phyloP scores from a whole-genome alignment of 371 early-diverging fungal species.

The Globomyces sp. region DNA sequence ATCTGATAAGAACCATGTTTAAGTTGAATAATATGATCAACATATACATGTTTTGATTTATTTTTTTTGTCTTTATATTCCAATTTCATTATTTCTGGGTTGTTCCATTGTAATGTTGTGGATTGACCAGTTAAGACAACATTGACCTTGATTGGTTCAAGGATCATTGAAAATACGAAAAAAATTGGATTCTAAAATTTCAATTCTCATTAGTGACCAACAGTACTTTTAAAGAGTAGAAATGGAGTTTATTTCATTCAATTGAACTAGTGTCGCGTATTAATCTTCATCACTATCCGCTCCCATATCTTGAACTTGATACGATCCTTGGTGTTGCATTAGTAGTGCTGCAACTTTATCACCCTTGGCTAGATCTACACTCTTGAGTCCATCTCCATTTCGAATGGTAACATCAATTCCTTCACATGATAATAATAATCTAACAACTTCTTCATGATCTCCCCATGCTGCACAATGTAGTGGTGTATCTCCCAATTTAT shows the following conservation, averaged over 20 bases:
- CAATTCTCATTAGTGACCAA: too few relatives aligned
- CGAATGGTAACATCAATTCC: slow-evolving; percentile 31
- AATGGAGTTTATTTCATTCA: neutral
- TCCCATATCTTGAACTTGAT: slow-evolving; percentile 19
- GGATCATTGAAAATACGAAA: too few relatives aligned
- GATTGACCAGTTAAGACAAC: too few relatives aligned
- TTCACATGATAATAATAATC: slow-evolving; percentile 29
- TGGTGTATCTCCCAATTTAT: slow-evolving; percentile 55
- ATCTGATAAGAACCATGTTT: too few relatives aligned
- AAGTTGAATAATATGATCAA: too few relatives aligned
- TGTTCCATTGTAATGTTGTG: too few relatives aligned
- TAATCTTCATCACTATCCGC: slow-evolving; percentile 37
- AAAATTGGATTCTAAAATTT: too few relatives aligned
- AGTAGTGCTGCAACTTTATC: slow-evolving; percentile 42
- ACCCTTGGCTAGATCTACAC: slow-evolving; percentile 39
- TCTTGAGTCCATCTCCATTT: slow-evolving; percentile 43
- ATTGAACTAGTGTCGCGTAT: slow-evolving; percentile 4
- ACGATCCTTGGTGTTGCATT: slow-evolving; percentile 30
- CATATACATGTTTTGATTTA: too few relatives aligned
- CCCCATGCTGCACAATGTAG: slow-evolving; percentile 53
- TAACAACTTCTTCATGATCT: slow-evolving; percentile 31
- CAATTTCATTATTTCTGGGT: too few relatives aligned
- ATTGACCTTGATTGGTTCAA: too few relatives aligned
- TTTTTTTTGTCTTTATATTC: too few relatives aligned
- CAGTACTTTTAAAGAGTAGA: too few relatives aligned